Conservation (phyloP, 2,329 filamentous ascomycete genomes). For the Lasiodiplodia sp. region DNA sequence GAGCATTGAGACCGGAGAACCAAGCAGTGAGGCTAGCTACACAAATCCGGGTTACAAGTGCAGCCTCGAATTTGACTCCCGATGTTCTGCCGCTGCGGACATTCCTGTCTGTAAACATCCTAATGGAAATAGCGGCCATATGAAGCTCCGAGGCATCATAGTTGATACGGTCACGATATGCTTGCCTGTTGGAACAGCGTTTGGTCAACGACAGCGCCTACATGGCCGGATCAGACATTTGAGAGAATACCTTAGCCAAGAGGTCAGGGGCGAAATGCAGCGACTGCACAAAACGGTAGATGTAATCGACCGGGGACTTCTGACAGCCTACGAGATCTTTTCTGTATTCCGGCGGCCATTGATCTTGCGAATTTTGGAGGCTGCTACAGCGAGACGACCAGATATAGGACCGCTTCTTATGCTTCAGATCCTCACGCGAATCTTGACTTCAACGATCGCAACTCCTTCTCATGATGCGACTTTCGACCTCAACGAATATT, state of each 20-base stretch:
- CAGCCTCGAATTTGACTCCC: background rate
- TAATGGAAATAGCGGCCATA: background rate
- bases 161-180: background rate
- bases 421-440: background rate
- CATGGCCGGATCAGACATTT: background rate
- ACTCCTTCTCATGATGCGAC: background rate
- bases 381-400: background rate
- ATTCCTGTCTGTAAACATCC: background rate
- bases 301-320: background rate
- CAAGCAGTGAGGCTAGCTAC: too few relatives aligned
- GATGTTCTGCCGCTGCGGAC: background rate
- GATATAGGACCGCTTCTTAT: background rate
- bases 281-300: background rate
- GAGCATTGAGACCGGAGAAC: too few relatives aligned
- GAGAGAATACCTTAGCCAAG: background rate
- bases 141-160: background rate
- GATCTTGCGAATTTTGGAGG: background rate
- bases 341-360: background rate
- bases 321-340: background rate
- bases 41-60: background rate
- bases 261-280: too few relatives aligned
- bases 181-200: background rate
- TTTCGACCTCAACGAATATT: background rate
- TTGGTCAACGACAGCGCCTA: too few relatives aligned
- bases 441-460: fast-evolving